These are phyloP conservation scores for Candida neerlandica DNA, from an alignment of 1,139 yeast genomes.

Conservation along the genomic window DNA sequence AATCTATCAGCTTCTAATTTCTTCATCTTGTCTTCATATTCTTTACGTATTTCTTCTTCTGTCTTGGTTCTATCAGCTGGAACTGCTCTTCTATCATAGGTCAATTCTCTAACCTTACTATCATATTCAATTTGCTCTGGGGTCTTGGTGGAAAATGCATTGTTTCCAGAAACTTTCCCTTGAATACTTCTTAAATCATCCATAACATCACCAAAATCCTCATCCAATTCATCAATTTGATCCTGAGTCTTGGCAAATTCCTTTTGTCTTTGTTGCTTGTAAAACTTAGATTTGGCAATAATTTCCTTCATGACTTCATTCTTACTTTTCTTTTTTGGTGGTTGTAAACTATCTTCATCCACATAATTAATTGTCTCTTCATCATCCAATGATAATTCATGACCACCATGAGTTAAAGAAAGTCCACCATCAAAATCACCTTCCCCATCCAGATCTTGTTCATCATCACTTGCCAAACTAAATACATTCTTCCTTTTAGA, in stretches of 20 bases:
- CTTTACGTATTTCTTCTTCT: constrained; percentile 76
- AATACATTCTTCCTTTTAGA: constrained; percentile 56
- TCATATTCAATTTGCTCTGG: constrained; percentile 68
- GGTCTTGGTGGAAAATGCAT: constrained; percentile 34
- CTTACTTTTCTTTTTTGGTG: constrained; percentile 74
- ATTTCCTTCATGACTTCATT: constrained; percentile 97
- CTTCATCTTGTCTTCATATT: constrained; percentile 65
- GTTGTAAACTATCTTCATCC: constrained; percentile 37
- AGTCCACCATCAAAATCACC: constrained; percentile 49
- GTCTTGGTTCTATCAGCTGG: constrained; percentile 98
- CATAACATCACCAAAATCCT: constrained; percentile 76
- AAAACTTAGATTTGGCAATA: constrained; percentile 89
- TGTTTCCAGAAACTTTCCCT: constrained; percentile 19
- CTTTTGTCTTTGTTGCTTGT: constrained; percentile 86
- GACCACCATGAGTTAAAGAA: constrained; percentile 78
- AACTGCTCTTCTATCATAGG: constrained; percentile 82
- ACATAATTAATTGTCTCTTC: constrained; percentile 38
- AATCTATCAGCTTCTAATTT: constrained; percentile 75
- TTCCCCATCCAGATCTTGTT: constrained; percentile 46
- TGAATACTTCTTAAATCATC: constrained; percentile 45
- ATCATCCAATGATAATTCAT: constrained; percentile 55
- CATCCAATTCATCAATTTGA: constrained; percentile 76
- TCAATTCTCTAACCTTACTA: constrained; percentile 72
- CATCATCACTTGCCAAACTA: constrained; percentile 72
- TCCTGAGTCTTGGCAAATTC: constrained; percentile 71